Conservation (phyloP, 1,284 basidiomycete genomes). For the Cryptococcus hybrid region DNA sequence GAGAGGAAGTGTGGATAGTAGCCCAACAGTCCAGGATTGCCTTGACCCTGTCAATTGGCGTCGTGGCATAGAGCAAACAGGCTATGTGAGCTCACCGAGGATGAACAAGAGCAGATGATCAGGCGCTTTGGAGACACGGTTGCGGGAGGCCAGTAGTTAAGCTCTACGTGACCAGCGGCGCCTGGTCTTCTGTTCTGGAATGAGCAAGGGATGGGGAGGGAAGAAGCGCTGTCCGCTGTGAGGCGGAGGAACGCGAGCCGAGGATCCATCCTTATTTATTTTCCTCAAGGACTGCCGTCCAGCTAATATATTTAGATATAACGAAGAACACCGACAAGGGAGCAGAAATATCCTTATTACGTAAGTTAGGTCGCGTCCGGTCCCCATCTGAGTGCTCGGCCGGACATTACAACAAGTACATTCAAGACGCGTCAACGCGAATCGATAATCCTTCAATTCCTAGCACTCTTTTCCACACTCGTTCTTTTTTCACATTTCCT, state of each 20-base stretch:
- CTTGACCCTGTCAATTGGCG: constrained; percentile 15
- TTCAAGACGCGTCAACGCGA: not conserved
- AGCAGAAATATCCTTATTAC: not conserved
- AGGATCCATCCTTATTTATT: constrained; percentile 5
- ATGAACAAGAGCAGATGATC: constrained; percentile 35
- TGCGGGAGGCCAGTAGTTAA: constrained; percentile 38
- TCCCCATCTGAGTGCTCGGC: not conserved
- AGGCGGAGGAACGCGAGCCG: constrained; percentile 16
- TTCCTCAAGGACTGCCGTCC: not conserved
- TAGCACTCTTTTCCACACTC: too few relatives aligned
- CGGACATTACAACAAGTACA: not conserved
- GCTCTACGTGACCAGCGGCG: constrained; percentile 15
- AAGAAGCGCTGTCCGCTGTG: not conserved
- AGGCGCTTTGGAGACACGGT: constrained; percentile 10
- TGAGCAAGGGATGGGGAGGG: not conserved
- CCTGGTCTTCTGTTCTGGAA: constrained; percentile 8
- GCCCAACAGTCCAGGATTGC: constrained; percentile 48
- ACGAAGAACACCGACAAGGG: not conserved
- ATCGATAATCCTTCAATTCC: not conserved
- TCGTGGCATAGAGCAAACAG: not conserved
- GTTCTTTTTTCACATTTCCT: not conserved
- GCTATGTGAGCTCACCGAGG: constrained; percentile 23
- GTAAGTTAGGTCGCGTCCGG: not conserved
- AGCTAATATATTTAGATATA: not conserved
- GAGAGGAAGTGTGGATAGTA: constrained; percentile 47